Conservation (phyloP, 1,284 basidiomycete species). For the Ustilago nuda region DNA sequence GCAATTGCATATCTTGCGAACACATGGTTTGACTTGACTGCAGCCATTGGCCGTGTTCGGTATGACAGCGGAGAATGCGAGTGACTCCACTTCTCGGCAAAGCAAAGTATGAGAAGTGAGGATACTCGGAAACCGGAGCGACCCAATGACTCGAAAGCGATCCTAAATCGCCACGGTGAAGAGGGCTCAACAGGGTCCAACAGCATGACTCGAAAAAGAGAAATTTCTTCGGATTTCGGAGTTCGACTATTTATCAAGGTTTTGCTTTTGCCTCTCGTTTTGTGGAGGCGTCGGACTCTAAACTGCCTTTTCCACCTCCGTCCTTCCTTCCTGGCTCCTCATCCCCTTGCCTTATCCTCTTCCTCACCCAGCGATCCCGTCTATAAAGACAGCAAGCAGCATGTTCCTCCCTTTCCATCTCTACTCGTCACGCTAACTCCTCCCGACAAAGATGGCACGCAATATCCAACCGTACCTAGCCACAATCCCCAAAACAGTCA, state of each 20-base stretch:
- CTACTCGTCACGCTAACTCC: neutral
- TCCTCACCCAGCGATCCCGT: neutral
- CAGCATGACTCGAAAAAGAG: neutral
- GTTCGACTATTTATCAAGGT: slow-evolving; percentile 10
- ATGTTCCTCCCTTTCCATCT: neutral
- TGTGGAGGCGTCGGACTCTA: neutral
- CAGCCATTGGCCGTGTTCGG: neutral
- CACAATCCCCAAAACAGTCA: slow-evolving; percentile 62
- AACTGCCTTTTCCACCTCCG: neutral
- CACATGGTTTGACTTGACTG: neutral
- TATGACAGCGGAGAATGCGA: neutral
- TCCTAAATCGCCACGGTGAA: neutral
- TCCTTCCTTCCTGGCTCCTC: neutral
- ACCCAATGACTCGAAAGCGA: slow-evolving; percentile 10
- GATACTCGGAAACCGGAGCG: neutral
- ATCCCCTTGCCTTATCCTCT: neutral
- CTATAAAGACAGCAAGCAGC: neutral
- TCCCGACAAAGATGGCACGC: slow-evolving; percentile 3
- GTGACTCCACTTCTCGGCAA: neutral
- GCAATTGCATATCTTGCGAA: neutral
- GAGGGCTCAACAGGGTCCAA: neutral
- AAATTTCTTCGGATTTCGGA: slow-evolving; percentile 16
- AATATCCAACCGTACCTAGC: slow-evolving; percentile 31
- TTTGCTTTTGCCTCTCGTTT: too few species aligned
- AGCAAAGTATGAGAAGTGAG: neutral